These are phyloP conservation scores for Mycena pura DNA, from an alignment of 768 basidiomycete genomes.

Conservation along the genomic window DNA sequence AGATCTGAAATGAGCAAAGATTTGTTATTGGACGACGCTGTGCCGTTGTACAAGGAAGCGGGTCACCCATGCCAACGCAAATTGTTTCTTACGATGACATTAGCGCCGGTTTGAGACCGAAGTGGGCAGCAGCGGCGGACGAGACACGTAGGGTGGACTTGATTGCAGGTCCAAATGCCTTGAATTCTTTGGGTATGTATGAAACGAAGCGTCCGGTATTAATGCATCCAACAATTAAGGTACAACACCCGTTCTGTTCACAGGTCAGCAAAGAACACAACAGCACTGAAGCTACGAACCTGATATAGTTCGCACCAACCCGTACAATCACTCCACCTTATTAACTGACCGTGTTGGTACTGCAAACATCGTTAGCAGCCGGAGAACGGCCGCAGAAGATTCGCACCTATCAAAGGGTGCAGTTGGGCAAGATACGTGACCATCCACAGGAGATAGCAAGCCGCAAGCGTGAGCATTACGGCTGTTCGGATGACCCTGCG, in stretches of 20 bases:
- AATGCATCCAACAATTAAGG: constrained; percentile 22
- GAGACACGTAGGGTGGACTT: too few species aligned
- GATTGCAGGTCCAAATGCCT: constrained; percentile 26
- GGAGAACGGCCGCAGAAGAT: constrained; percentile 3
- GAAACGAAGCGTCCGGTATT: neutral
- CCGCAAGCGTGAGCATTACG: constrained; percentile 76
- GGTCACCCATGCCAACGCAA: too few species aligned
- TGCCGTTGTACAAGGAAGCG: too few species aligned
- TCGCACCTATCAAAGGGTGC: constrained; percentile 87
- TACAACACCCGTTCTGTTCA: constrained; percentile 11
- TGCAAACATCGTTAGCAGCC: neutral
- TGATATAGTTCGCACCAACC: constrained; percentile 20
- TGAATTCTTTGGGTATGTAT: constrained; percentile 16
- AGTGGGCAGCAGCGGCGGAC: too few species aligned
- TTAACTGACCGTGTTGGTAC: constrained; percentile 11
- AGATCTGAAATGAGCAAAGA: too few species aligned
- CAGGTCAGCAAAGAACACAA: neutral
- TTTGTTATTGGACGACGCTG: too few species aligned
- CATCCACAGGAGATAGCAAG: constrained; percentile 96
- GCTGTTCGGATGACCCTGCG: constrained; percentile 82
- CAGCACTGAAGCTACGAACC: neutral
- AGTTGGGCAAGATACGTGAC: constrained; percentile 96
- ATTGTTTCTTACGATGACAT: too few species aligned
- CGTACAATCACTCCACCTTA: constrained; percentile 3
- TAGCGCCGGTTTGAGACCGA: too few species aligned